Percentiles rank a stretch among this genome's conserved stretches.
Conservation (phyloP, 805 yeast genomes). For the Yarrowia divulgata region DNA sequence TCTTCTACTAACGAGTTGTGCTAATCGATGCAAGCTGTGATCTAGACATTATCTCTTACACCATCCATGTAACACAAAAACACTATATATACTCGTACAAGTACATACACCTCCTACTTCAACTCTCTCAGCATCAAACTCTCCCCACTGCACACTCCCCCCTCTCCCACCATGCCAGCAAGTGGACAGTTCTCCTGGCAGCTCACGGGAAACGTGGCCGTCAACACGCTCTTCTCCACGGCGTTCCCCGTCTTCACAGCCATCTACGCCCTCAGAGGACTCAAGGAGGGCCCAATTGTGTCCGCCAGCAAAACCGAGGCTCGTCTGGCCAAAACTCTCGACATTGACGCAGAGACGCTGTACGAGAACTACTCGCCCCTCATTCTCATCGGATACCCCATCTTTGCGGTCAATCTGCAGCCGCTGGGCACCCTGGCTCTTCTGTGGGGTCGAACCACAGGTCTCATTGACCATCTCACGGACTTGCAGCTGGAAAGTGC, state of each 20-base stretch:
- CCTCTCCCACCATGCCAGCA: not conserved
- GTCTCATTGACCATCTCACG: constrained; percentile 1
- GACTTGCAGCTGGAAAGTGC: not conserved
- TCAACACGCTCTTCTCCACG: constrained; percentile 16
- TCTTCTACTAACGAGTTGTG: no score
- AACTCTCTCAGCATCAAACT: not conserved
- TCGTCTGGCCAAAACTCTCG: not conserved
- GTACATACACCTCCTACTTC: no score
- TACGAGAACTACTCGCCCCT: constrained; percentile 21
- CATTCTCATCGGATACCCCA: constrained; percentile 21
- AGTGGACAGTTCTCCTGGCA: constrained; percentile 25
- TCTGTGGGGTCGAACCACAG: constrained; percentile 6
- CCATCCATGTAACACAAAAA: no score
- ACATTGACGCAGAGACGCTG: constrained; percentile 15
- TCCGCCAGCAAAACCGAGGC: not conserved
- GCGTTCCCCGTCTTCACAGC: constrained; percentile 18
- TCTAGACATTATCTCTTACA: no score
- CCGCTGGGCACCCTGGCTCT: constrained; percentile 18
- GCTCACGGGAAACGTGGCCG: constrained; percentile 9
- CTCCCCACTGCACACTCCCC: not conserved
- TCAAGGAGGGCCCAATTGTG: not conserved
- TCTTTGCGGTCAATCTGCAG: constrained; percentile 15
- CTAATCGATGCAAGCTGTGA: no score
- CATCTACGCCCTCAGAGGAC: constrained; percentile 14
- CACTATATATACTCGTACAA: no score